These are phyloP conservation scores for Talaromyces sp. DNA, from an alignment of 2,329 filamentous ascomycete genomes.

Conservation along the genomic window DNA sequence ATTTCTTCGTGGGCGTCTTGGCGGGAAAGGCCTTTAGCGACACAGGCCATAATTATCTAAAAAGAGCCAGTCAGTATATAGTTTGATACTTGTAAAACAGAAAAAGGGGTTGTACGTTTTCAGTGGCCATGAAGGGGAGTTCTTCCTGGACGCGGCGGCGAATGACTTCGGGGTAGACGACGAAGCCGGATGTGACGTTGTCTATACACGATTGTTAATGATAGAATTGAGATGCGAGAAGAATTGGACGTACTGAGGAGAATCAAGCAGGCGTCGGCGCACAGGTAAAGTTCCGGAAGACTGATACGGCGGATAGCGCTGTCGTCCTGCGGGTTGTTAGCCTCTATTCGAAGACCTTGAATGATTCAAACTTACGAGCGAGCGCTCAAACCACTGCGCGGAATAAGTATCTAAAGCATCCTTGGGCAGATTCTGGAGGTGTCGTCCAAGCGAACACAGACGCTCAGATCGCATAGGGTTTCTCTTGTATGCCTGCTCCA, in stretches of 20 bases:
- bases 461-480: slow-evolving; percentile 54
- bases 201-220: slow-evolving; percentile 43
- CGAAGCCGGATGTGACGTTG: slow-evolving; percentile 65
- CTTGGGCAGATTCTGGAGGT: slow-evolving; percentile 51
- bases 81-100: neutral
- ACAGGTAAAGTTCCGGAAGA: slow-evolving; percentile 62
- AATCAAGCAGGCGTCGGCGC: slow-evolving; percentile 64
- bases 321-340: slow-evolving; percentile 24
- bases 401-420: slow-evolving; percentile 65
- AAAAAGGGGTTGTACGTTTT: slow-evolving; percentile 29
- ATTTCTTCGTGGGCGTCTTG: slow-evolving; percentile 88
- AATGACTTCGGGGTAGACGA: slow-evolving; percentile 77
- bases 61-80: neutral
- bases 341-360: slow-evolving; percentile 33
- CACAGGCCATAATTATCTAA: slow-evolving; percentile 71
- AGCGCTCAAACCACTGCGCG: slow-evolving; percentile 73
- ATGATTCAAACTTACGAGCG: slow-evolving; percentile 32
- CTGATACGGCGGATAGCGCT: slow-evolving; percentile 47
- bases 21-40: slow-evolving; percentile 65
- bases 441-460: slow-evolving; percentile 57
- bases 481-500: slow-evolving; percentile 12
- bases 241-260: slow-evolving; percentile 31
- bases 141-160: slow-evolving; percentile 66
- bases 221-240: no score
- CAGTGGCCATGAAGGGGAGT: slow-evolving; percentile 81